Percentiles rank a stretch among this genome's conserved stretches.
phyloP scores from a whole-genome alignment of 2,329 filamentous ascomycete species.

The Phialophora expanda region DNA sequence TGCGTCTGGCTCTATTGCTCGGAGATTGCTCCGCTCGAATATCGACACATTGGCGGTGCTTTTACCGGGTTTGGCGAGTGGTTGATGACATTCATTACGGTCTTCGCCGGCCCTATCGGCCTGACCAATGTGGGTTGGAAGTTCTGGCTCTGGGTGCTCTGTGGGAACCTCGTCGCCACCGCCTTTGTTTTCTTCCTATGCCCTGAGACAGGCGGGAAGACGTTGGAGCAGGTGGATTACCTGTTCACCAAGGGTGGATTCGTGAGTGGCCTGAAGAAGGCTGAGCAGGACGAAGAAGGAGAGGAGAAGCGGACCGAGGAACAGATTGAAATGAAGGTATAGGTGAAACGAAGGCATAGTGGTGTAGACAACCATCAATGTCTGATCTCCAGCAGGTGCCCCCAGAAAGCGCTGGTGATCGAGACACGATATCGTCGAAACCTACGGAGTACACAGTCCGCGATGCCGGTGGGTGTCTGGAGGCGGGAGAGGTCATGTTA shows the following conservation, averaged over 20 bases:
- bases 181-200: slow-evolving; percentile 36
- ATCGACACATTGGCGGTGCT: slow-evolving; percentile 45
- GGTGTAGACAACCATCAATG: neutral
- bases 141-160: slow-evolving; percentile 41
- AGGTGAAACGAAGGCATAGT: too few relatives aligned
- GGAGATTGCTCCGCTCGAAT: slow-evolving; percentile 45
- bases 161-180: slow-evolving; percentile 41
- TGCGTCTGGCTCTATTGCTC: slow-evolving; percentile 43
- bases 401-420: neutral
- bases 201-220: slow-evolving; percentile 35
- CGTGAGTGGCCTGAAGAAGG: slow-evolving; percentile 14
- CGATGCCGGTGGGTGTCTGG: too few relatives aligned
- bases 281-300: slow-evolving; percentile 5
- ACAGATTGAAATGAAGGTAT: slow-evolving; percentile 12
- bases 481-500: too few relatives aligned
- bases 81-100: slow-evolving; percentile 46
- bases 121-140: slow-evolving; percentile 44
- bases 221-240: slow-evolving; percentile 32
- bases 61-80: slow-evolving; percentile 44
- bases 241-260: slow-evolving; percentile 23
- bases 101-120: slow-evolving; percentile 46
- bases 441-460: neutral
- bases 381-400: neutral
- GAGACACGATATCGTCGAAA: neutral
- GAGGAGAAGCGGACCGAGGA: slow-evolving; percentile 2